Evolutionary conservation across 1,284 basidiomycete species (phyloP), one percentile per base, ranked within the genome.

Genomic region (Gastroboletus turbinatus): DNA sequence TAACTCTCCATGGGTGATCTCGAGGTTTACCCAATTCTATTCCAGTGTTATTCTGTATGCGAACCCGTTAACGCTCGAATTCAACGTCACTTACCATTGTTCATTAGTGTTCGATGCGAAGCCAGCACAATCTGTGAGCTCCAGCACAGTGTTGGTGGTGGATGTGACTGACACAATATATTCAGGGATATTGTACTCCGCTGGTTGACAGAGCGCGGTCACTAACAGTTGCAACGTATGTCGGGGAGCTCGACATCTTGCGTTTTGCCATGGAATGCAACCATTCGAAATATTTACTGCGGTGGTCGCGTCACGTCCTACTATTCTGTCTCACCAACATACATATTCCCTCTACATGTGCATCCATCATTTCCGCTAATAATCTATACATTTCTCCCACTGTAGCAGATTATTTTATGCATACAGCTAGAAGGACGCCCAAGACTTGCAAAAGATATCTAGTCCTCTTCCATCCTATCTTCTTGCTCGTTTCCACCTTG

Each of bases 61-160:
- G 1, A 25, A 21, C 5, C 40, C 8, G 16, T 30, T 30, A 23
- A 42, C 8, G 9, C 25, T 25, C 21, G 14, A n/a, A 27, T 21
- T 32, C 36, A 33, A 46, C 42, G 38, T 32, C 17, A 8, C 47
- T 55, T 51, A 63, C 29, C 40, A 42, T 57, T 46, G 46, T 44
- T 39, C 30, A 55, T 1, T 61, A 92, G 90, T 92, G 90, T 70
- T 94, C 92, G 17, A 94, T 96, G 88, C 96, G 96, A 75, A 94
- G 87, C 62, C 92, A 94, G 73, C 91, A 96, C 70, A 97, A 97
- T 68, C 78, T 98, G 87, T 90, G 65, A 55, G 87, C 69, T 50
- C 39, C 39, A 46, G 16, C 4, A 9, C 2, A 17, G 44, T 8
- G 21, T 1, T 4, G 1, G 13, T 44, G 42, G 17, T 19, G n/a